Base-by-base conservation (phyloP, 257 asterid genomes). In the Nicotiana knightiana region DNA sequence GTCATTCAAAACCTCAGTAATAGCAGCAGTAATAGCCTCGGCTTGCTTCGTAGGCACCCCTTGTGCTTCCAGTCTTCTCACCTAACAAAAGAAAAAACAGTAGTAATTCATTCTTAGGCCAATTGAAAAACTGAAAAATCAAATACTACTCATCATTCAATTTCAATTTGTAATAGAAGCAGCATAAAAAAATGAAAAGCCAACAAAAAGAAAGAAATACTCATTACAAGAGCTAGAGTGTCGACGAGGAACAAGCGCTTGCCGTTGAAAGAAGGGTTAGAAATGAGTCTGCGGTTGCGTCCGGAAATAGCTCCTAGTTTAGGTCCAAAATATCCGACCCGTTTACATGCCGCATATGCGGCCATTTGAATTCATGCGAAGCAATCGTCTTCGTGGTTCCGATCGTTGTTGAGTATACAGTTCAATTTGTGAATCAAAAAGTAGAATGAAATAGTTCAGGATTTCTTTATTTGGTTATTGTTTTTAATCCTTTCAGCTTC, bases 1-100 rank as follows among this genome's bases (percentile, higher is more conserved):
- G 26, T 93, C 97, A 58, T 90, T 91, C 76, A 96, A 65, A 62
- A 93, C 97, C 57, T 91, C 93, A 10, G 90, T 92, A 89, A 96
- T 87, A 1, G 94, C 90, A 61, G 84, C 91, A 10, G 98, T 93
- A 68, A 93, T 90, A 55, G 97, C 98, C 92, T 96, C 97, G 18
- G 99, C 99, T 58, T 94, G 98, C 88, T 87, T 86, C 24, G 97
- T 83, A 32, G 97, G 97, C 83, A 96, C 88, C 2, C 97, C 98
- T 84, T 93, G 91, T 57, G 88, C 89, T 87, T 96, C 98, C 82
- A 96, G 89, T 88, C 91, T 89, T 90, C 97, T 88, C 51, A 93
- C 99, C 98, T 94, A 83, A 85, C 13, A 51, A 76, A 66, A 76
- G n/a, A 37, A 68, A 76, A 3, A 10, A 55, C 78, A 71, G 33